A percentile compares a stretch with the other conserved stretches of the same genome.
Evolutionary conservation across 805 yeast species (phyloP).

Genomic region (Candida corydali): DNA sequence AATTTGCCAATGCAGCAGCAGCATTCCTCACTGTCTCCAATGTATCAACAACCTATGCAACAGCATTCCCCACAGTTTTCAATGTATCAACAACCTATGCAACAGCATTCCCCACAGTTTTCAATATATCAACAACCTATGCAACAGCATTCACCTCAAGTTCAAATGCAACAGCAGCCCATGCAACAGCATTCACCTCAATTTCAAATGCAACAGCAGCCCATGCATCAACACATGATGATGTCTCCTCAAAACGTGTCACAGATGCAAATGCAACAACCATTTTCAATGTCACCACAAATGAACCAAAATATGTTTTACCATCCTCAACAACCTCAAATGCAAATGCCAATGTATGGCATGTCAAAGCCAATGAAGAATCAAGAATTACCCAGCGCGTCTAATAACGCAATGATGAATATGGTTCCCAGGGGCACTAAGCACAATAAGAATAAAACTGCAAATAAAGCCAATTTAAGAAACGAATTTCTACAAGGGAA

Average conservation of each 20-base stretch:
- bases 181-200: neutral
- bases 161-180: neutral
- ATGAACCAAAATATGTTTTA: neutral
- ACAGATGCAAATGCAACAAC: slow-evolving; percentile 5
- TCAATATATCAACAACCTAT: slow-evolving; percentile 8
- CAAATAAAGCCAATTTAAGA: slow-evolving; percentile 55
- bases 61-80: too few relatives aligned
- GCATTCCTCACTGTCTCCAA: neutral
- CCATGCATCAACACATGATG: neutral
- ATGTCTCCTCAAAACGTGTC: slow-evolving; percentile 2
- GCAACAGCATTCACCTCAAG: slow-evolving; percentile 4
- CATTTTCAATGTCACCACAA: neutral
- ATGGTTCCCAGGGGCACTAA: slow-evolving; percentile 43
- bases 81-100: neutral
- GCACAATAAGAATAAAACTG: slow-evolving; percentile 34
- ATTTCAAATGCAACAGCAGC: neutral
- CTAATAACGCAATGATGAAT: slow-evolving; percentile 28
- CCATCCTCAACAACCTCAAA: neutral
- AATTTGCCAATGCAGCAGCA: neutral
- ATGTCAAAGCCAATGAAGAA: neutral
- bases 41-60: neutral
- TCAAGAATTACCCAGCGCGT: neutral
- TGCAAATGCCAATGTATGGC: neutral
- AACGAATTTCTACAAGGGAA: slow-evolving; percentile 62
- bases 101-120: slow-evolving; percentile 1